These are phyloP conservation scores for Eucalyptus sp. DNA, from an alignment of 345 rosid genomes.

Conservation along the genomic window DNA sequence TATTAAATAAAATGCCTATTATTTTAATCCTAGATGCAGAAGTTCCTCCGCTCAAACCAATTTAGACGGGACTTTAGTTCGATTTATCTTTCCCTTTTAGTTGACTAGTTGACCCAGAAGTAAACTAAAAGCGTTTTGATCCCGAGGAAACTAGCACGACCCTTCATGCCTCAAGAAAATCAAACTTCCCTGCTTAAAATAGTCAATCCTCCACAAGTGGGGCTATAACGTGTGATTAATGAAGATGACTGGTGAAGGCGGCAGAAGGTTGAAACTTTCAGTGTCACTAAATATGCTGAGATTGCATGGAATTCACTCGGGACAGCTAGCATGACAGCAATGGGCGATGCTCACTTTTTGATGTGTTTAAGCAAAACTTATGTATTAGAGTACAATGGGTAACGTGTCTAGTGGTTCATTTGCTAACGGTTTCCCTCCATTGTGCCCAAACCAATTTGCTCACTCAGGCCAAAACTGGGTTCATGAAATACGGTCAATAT, in stretches of 20 bases:
- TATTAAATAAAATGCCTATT: neutral
- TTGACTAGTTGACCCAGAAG: neutral
- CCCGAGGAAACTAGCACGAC: neutral
- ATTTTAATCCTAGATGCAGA: neutral
- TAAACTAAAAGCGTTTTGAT: neutral
- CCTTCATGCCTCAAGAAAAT: neutral
- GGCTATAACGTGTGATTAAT: neutral
- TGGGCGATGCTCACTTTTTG: neutral
- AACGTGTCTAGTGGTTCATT: neutral
- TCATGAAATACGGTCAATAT: neutral
- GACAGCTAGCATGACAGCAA: neutral
- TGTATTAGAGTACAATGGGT: neutral
- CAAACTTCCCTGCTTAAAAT: neutral
- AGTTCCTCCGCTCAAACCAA: neutral
- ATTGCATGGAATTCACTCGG: neutral
- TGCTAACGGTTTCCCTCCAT: neutral
- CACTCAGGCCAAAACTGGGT: neutral
- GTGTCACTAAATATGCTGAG: neutral
- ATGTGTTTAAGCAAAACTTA: neutral
- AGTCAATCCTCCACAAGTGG: neutral
- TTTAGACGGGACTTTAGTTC: neutral
- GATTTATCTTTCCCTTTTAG: neutral
- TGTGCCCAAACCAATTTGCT: neutral
- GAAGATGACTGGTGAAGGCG: neutral
- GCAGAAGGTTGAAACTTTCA: neutral